These are phyloP conservation scores for Corylus heterophylla DNA, from an alignment of 306 rosid genomes.

Conservation along the genomic window DNA sequence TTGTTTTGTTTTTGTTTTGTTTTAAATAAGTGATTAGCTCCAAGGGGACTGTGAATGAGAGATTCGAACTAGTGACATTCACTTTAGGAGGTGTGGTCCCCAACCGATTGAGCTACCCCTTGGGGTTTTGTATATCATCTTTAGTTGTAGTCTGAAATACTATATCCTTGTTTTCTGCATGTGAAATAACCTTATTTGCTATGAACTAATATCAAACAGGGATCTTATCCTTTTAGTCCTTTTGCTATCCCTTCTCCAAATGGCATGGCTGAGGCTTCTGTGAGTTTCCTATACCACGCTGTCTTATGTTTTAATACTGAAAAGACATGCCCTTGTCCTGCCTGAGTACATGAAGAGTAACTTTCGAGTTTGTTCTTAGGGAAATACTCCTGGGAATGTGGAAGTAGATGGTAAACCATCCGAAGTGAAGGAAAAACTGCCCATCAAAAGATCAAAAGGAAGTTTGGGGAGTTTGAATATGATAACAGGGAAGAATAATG, in stretches of 20 bases:
- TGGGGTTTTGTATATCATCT: slow-evolving; percentile 22
- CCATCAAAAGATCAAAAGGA: slow-evolving; percentile 97
- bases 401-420: slow-evolving; percentile 85
- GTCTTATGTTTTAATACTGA: slow-evolving; percentile 3
- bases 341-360: slow-evolving; percentile 27
- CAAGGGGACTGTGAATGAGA: too few relatives aligned
- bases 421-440: slow-evolving; percentile 88
- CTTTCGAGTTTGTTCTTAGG: slow-evolving; percentile 54
- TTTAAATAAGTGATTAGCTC: too few relatives aligned
- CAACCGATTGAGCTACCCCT: too few relatives aligned
- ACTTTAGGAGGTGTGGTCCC: too few relatives aligned
- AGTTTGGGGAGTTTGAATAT: slow-evolving; percentile 96
- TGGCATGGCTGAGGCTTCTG: slow-evolving; percentile 88
- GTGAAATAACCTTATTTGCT: slow-evolving; percentile 18
- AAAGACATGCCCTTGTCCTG: slow-evolving; percentile 26
- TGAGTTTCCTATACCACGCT: slow-evolving; percentile 46
- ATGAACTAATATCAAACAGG: slow-evolving; percentile 52
- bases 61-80: too few relatives aligned
- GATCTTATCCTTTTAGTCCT: slow-evolving; percentile 95
- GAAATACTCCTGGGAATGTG: slow-evolving; percentile 73
- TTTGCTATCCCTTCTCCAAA: slow-evolving; percentile 92
- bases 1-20: too few relatives aligned
- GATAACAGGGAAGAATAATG: slow-evolving; percentile 91
- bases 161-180: slow-evolving; percentile 25
- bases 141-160: slow-evolving; percentile 27